A percentile compares a stretch with the other conserved stretches of the same genome.
Evolutionary conservation across 768 basidiomycete genomes (phyloP).

Genomic region (Pulveroboletus ravenelii): DNA sequence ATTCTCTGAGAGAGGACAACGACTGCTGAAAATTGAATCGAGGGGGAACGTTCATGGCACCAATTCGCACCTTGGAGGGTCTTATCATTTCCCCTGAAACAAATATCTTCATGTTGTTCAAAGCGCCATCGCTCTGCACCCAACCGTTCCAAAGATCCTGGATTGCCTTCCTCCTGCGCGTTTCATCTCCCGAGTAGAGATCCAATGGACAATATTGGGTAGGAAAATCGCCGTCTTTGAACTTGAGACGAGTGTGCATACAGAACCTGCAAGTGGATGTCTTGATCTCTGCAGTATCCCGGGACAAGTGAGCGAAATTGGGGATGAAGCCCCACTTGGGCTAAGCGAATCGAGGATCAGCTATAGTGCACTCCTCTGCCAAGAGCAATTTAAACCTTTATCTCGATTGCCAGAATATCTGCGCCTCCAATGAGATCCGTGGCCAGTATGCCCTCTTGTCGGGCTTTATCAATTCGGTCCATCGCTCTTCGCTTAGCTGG

Average conservation of each 20-base stretch:
- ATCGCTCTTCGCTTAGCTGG: slow-evolving; percentile 50
- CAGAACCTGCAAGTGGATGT: slow-evolving; percentile 80
- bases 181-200: slow-evolving; percentile 68
- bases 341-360: slow-evolving; percentile 36
- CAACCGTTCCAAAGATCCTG: slow-evolving; percentile 68
- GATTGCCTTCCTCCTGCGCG: slow-evolving; percentile 64
- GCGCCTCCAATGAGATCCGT: slow-evolving; percentile 71
- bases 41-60: neutral
- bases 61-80: slow-evolving; percentile 52
- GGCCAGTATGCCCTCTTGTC: slow-evolving; percentile 62
- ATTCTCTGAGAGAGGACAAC: slow-evolving; percentile 3
- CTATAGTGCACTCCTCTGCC: neutral
- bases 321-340: slow-evolving; percentile 98
- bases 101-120: slow-evolving; percentile 85
- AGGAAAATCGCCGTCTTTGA: slow-evolving; percentile 29
- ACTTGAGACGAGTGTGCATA: slow-evolving; percentile 70
- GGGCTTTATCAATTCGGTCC: slow-evolving; percentile 55
- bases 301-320: slow-evolving; percentile 52
- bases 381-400: slow-evolving; percentile 60
- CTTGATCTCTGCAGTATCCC: slow-evolving; percentile 55
- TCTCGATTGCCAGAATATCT: slow-evolving; percentile 69
- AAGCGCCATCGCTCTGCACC: slow-evolving; percentile 53
- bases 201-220: slow-evolving; percentile 83
- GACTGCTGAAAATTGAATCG: slow-evolving; percentile 9
- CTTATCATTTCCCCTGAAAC: slow-evolving; percentile 54